Base-by-base conservation (phyloP, 306 rosid genomes). In the Lathyrus oleraceus region DNA sequence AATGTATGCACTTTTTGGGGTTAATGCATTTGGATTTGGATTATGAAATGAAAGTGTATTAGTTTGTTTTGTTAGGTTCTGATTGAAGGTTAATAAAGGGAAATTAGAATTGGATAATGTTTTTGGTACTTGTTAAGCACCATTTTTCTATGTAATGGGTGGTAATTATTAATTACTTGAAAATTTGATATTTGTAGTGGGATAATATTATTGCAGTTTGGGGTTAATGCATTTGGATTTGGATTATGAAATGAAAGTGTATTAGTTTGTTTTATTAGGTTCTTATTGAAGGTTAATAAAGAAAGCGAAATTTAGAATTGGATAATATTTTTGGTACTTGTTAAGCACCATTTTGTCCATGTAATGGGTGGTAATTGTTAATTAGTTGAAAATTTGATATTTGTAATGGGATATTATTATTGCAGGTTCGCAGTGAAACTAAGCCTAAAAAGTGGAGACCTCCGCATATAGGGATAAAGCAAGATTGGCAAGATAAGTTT, bases 401-500 rank as follows among this genome's bases (percentile, higher is more conserved):
- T 76, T 76, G 61, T 70, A 15, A 70, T 75, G 67, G 78, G 61
- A 40, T 79, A 5, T 13, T 77, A 64, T 44, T 85, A 62, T 49
- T 85, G 76, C 79, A 85, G 97, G 75, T 72, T 74, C 57, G 43
- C 61, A 49, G 71, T 63, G 92, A 90, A 81, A 71, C n/a, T 4
- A 87, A 81, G 85, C 69, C 53, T 61, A 81, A 58, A 44, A 87
- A 79, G 88, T 89, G 97, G 99, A 84, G 89, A 69, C 82, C 92
- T 38, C 72, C 88, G 2, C 85, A 82, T 81, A 69, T 83, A 68
- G 90, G 85, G 72, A 87, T 80, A 51, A 94, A 87, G 70, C 96
- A 85, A 67, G 99, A 95, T 78, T 95, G 97, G 99, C 97, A 91
- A 81, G 96, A 87, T 62, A 91, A 75, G 67, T 64, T 95, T 45